Conservation (phyloP, 148 eudicot genomes). For the Heliosperma pusillum region DNA sequence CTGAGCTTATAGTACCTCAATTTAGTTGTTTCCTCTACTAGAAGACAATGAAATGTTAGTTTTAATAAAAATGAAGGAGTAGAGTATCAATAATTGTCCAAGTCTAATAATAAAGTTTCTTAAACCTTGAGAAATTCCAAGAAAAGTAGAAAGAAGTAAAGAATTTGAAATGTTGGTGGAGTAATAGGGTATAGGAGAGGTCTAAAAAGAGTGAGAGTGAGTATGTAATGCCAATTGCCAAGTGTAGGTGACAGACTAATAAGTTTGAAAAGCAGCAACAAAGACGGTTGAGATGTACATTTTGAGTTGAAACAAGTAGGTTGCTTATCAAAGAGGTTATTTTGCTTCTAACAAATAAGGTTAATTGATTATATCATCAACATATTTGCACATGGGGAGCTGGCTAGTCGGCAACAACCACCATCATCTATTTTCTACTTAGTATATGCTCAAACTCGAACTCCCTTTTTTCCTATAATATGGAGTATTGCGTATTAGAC, state of each 20-base stretch:
- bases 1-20: neutral
- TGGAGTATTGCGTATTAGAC: conserved; percentile 2
- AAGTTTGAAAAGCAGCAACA: conserved; percentile 19
- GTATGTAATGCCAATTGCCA: too few relatives aligned
- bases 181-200: neutral
- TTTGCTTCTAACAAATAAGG: neutral
- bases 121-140: neutral
- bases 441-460: neutral
- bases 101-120: neutral
- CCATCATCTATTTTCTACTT: neutral
- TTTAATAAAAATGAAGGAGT: too few relatives aligned
- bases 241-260: neutral
- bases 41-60: neutral
- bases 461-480: conserved; percentile 2
- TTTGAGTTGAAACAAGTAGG: neutral
- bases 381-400: conserved; percentile 17
- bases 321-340: conserved; percentile 9
- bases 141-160: neutral
- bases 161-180: neutral
- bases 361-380: conserved; percentile 14
- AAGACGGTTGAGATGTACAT: conserved; percentile 19
- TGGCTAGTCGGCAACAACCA: conserved; percentile 28
- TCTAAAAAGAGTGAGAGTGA: neutral
- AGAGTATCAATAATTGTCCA: too few relatives aligned
- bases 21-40: neutral